Evolutionary conservation across 169 alveolate genomes (phyloP).

Genomic region (Plasmodium fragile): DNA sequence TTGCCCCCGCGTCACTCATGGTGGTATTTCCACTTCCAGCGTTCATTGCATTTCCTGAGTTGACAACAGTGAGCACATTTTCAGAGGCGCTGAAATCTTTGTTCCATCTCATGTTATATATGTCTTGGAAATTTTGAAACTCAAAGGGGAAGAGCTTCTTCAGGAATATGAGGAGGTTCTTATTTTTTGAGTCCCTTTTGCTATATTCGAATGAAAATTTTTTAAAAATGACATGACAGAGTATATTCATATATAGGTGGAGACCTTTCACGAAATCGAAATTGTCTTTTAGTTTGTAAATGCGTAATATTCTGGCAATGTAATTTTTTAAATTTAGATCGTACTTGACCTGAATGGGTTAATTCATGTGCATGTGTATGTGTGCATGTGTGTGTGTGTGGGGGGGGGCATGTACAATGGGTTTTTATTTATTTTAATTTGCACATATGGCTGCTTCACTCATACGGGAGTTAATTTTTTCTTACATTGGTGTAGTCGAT

Average conservation of each 20-base stretch:
- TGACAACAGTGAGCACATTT: background rate
- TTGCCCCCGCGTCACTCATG: background rate
- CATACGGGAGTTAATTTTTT: background rate
- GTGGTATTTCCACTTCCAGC: background rate
- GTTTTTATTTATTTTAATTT: no score
- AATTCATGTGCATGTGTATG: background rate
- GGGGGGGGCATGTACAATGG: background rate
- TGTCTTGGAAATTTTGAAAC: constrained; percentile 55
- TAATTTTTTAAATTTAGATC: constrained; percentile 71
- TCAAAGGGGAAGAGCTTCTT: constrained; percentile 63
- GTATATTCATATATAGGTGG: constrained; percentile 66
- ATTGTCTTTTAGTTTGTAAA: constrained; percentile 60
- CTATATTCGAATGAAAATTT: constrained; percentile 47
- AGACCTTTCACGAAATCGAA: constrained; percentile 49
- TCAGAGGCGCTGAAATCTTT: constrained; percentile 33
- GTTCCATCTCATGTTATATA: constrained; percentile 68
- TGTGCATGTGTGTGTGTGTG: background rate
- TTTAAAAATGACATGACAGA: constrained; percentile 60
- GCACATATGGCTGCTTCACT: background rate
- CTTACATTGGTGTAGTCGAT: constrained; percentile 73
- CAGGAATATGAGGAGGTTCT: constrained; percentile 54
- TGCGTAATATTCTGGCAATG: constrained; percentile 59
- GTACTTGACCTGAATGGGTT: constrained; percentile 57
- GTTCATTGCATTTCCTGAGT: background rate
- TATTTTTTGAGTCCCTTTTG: constrained; percentile 35